These are phyloP conservation scores for Daldinia bambusicola DNA, from an alignment of 495 filamentous ascomycete species.

Conservation along the genomic window DNA sequence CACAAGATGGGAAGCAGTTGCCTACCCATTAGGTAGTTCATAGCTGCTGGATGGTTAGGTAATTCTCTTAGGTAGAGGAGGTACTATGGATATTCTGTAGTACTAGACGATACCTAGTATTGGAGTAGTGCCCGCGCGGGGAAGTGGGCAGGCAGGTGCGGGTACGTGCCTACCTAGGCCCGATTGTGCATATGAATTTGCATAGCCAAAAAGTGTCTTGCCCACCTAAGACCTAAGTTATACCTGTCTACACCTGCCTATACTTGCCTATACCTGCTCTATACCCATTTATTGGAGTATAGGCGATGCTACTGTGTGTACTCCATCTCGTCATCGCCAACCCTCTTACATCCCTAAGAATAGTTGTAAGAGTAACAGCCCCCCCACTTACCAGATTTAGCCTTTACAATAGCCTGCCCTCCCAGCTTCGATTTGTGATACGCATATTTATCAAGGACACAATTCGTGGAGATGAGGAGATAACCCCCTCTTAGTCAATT, in stretches of 20 bases:
- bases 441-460: background rate
- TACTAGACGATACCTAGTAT: background rate
- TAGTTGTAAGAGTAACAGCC: conserved; percentile 27
- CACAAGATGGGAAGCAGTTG: conserved; percentile 18
- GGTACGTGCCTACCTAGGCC: conserved; percentile 34
- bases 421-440: conserved; percentile 1
- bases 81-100: background rate
- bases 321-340: conserved; percentile 30
- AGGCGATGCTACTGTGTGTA: conserved; percentile 14
- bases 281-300: conserved; percentile 27
- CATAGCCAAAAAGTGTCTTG: conserved; percentile 9
- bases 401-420: conserved; percentile 10
- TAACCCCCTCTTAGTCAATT: background rate
- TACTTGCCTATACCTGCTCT: background rate
- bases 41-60: background rate
- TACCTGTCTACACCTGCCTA: too few relatives aligned
- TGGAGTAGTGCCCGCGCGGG: conserved; percentile 40
- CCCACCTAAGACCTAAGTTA: too few relatives aligned
- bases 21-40: background rate
- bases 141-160: conserved; percentile 41
- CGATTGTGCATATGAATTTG: conserved; percentile 30
- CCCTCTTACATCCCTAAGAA: conserved; percentile 22
- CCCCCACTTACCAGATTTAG: conserved; percentile 23
- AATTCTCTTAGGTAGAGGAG: conserved; percentile 13
- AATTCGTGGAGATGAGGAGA: background rate